These are phyloP conservation scores for Laguncularia racemosa DNA, from an alignment of 345 rosid genomes.

Conservation along the genomic window DNA sequence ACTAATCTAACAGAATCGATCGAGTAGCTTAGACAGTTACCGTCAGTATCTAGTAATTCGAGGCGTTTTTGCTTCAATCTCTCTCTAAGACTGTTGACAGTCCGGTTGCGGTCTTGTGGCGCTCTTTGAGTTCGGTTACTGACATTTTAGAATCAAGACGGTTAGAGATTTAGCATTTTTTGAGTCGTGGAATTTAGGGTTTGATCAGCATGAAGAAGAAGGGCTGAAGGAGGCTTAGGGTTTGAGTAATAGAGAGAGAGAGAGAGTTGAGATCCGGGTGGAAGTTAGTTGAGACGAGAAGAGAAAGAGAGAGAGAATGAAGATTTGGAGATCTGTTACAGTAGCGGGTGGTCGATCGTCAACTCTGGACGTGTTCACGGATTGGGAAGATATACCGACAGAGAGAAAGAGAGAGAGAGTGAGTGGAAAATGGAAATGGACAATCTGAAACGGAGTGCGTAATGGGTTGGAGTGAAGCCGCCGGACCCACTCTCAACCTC, in stretches of 20 bases:
- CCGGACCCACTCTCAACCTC: slow-evolving; percentile 14
- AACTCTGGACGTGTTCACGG: background rate
- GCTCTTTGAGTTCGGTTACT: slow-evolving; percentile 81
- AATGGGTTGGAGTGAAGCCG: slow-evolving; percentile 21
- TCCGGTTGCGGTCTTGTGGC: slow-evolving; percentile 60
- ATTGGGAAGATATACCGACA: background rate
- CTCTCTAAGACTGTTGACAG: slow-evolving; percentile 59
- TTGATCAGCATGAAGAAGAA: background rate
- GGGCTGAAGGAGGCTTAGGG: background rate
- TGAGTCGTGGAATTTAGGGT: background rate
- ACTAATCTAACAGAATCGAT: background rate
- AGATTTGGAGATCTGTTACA: background rate
- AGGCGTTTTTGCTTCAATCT: slow-evolving; percentile 73
- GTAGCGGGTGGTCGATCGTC: background rate
- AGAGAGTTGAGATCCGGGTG: background rate
- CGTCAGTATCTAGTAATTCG: slow-evolving; percentile 72
- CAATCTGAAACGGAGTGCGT: background rate
- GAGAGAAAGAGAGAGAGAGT: background rate
- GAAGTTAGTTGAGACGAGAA: background rate
- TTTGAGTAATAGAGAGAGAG: background rate
- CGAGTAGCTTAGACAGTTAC: slow-evolving; percentile 17
- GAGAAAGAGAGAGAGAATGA: slow-evolving; percentile 3
- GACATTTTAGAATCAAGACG: slow-evolving; percentile 38
- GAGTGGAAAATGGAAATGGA: background rate
- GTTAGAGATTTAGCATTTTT: background rate